Base-by-base conservation (phyloP, 2,329 filamentous ascomycete genomes). In the Graphiopsis chlorocephala region DNA sequence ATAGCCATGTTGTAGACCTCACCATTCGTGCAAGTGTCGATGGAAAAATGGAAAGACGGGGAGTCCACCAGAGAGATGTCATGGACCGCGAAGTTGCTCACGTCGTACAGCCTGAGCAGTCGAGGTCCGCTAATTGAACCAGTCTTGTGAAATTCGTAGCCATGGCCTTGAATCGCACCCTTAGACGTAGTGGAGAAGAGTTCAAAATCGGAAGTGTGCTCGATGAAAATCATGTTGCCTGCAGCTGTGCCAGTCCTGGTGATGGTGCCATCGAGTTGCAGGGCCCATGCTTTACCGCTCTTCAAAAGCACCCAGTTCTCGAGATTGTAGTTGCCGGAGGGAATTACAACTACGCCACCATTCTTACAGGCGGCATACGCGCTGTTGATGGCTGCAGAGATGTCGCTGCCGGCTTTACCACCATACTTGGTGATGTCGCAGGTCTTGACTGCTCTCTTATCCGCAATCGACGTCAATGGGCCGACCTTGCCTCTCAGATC, bases 1-100 rank as follows among this genome's bases (percentile, higher is more conserved):
- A 86, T 82, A 10, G 80, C 81, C 79, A 85, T 79, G 67, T 85
- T 85, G 73, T 85, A 86, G 3, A 84, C 72, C 70, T 86, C 83
- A 14, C 83, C 83, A 68, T 82, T 81, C 17, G 75, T 74, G 71
- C 80, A 83, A 4, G 80, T 84, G 66, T 84, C 81, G 63, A 85
- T 69, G 11, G 76, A 76, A 59, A 85, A 79, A 69, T 85, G 83
- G 72, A 83, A 84, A 15, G 78, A 70, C 4, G 83, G 82, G 0
- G 81, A 74, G 69, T 85, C 82, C 4, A 83, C 80, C 3, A 84
- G 76, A 7, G 76, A 72, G 38, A 85, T 69, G 68, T 84, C 82
- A 67, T 84, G 82, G 4, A 84, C 78, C 4, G 81, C 80, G 66
- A 83, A 84, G 66, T 81, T 75, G 6, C 72, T 74, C 12, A 81